Evolutionary conservation across 1,139 yeast genomes (phyloP).

Genomic region (Scheffersomyces segobiensis): DNA sequence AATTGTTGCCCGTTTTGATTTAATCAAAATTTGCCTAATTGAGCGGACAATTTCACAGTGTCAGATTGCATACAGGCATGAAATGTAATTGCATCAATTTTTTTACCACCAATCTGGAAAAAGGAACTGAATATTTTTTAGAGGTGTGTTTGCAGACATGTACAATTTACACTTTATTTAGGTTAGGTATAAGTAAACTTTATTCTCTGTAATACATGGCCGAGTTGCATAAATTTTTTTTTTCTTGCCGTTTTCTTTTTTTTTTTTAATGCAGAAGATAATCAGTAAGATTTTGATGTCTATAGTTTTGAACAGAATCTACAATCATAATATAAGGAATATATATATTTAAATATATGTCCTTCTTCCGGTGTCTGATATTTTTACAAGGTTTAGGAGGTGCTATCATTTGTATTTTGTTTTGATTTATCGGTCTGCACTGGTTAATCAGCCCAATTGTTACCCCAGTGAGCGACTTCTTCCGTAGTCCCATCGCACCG

Average conservation of each 20-base stretch:
- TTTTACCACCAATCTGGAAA: neutral
- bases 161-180: neutral
- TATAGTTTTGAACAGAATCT: neutral
- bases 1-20: neutral
- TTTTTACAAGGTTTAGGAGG: neutral
- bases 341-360: neutral
- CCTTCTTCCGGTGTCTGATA: neutral
- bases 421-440: neutral
- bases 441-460: neutral
- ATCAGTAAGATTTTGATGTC: neutral
- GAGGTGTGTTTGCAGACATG: neutral
- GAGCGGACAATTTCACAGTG: constrained; percentile 6
- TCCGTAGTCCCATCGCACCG: neutral
- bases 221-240: neutral
- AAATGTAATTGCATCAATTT: neutral
- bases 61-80: neutral
- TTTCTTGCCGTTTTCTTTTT: neutral
- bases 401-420: neutral
- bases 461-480: neutral
- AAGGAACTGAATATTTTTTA: neutral
- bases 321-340: neutral
- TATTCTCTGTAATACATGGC: neutral
- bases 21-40: constrained; percentile 1
- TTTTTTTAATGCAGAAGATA: neutral
- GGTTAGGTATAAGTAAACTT: neutral